Conservation (phyloP, 345 rosid genomes). For the sweet orange (Citrus sinensis) region DNA sequence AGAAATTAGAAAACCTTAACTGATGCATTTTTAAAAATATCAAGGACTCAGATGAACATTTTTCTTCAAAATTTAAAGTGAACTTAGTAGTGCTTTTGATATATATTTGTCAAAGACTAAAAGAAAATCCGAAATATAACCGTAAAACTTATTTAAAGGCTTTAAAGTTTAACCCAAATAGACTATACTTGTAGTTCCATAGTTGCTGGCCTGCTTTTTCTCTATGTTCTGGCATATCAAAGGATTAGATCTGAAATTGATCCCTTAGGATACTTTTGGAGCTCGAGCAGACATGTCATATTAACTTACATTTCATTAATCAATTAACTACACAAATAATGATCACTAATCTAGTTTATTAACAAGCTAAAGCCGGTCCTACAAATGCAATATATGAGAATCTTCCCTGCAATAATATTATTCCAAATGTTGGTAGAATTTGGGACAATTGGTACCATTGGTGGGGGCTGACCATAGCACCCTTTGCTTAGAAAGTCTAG, state of each 20-base stretch:
- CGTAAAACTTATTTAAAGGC: neutral
- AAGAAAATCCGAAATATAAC: neutral
- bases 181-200: neutral
- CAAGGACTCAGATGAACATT: too few relatives aligned
- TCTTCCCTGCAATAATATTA: constrained; percentile 43
- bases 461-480: constrained; percentile 42
- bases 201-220: neutral
- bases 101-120: neutral
- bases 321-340: neutral
- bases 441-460: constrained; percentile 36
- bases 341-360: constrained; percentile 19
- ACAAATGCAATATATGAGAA: constrained; percentile 37
- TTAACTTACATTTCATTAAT: constrained; percentile 16
- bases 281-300: constrained; percentile 15
- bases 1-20: too few relatives aligned
- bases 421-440: constrained; percentile 47
- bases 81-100: neutral
- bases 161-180: neutral
- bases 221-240: constrained; percentile 14
- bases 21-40: too few relatives aligned
- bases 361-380: constrained; percentile 10
- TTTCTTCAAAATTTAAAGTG: neutral
- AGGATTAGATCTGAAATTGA: constrained; percentile 11
- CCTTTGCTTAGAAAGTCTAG: constrained; percentile 30
- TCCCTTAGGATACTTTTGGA: constrained; percentile 9